Base-by-base conservation (phyloP, 23 red algal species). In the Agarophyton chilense region DNA sequence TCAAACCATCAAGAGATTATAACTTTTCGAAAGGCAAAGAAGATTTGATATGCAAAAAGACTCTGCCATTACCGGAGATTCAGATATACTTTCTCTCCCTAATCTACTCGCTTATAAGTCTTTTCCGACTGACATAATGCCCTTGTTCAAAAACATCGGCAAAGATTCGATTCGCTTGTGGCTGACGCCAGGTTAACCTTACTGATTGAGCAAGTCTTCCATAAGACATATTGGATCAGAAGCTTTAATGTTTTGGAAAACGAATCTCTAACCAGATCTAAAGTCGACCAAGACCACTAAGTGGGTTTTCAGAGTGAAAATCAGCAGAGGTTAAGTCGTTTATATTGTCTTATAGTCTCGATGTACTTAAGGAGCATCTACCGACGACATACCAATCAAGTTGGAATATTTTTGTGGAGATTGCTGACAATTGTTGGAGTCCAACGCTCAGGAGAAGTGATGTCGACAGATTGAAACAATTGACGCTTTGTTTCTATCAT, bases 71-170 rank as follows among this genome's bases (percentile, higher is more conserved):
- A n/a, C n/a, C n/a, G n/a, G n/a, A n/a, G n/a, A n/a, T n/a, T n/a
- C n/a, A n/a, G n/a, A n/a, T n/a, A n/a, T n/a, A n/a, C n/a, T n/a
- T n/a, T n/a, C n/a, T 62, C 35, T 42, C 14, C 67, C 11, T 32
- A 73, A 73, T 31, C 8, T 73, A 38, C 7, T 73, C 13, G 13
- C 67, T 9, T 73, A 73, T 34, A 73, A 7, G 35, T 73, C 67
- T 4, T 73, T 73, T 49, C 67, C 67, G 10, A 73, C 39, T 22
- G 67, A 73, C 31, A 73, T 73, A 38, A 73, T 73, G 67, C 67
- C 33, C 39, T n/a, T 73, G 9, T 73, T 73, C 67, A 38, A 73
- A 7, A 73, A 73, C n/a, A 73, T 73, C 39, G 35, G 38, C 4
- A 73, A 73, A 31, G 67, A 73, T 34, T 10, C 39, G n/a, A 45